Evolutionary conservation across 2,329 filamentous ascomycete species (phyloP).

Genomic region (Botrytis porri): DNA sequence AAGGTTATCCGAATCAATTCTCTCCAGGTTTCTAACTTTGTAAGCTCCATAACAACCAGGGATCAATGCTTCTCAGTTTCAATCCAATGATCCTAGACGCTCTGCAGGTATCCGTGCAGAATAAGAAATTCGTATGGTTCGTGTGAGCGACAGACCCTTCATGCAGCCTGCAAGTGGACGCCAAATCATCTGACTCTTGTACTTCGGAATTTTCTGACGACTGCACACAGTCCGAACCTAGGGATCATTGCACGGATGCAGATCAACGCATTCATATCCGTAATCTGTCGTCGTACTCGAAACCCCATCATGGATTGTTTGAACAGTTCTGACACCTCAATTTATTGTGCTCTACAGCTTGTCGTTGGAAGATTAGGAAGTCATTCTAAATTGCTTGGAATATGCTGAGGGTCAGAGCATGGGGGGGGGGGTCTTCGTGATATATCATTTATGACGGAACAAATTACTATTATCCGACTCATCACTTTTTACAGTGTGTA

Average conservation of each 20-base stretch:
- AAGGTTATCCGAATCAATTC: background rate
- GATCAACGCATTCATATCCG: background rate
- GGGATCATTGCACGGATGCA: background rate
- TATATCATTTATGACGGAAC: background rate
- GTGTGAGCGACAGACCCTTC: slow-evolving; percentile 11
- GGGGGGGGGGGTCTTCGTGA: background rate
- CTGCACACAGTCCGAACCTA: background rate
- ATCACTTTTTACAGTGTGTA: slow-evolving; percentile 1
- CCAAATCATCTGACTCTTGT: background rate
- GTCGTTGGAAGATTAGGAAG: background rate
- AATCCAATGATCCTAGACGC: background rate
- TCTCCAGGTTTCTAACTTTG: background rate
- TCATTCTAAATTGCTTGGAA: background rate
- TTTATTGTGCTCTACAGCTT: background rate
- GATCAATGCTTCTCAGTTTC: background rate
- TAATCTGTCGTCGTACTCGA: background rate
- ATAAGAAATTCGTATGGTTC: background rate
- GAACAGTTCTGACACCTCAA: background rate
- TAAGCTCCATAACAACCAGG: background rate
- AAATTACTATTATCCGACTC: background rate
- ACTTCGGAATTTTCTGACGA: background rate
- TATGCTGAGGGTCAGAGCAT: background rate
- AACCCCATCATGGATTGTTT: background rate
- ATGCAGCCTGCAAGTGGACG: slow-evolving; percentile 10
- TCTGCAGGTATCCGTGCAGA: background rate